Conservation (phyloP, 345 rosid species). For the Syzygium aqueum region DNA sequence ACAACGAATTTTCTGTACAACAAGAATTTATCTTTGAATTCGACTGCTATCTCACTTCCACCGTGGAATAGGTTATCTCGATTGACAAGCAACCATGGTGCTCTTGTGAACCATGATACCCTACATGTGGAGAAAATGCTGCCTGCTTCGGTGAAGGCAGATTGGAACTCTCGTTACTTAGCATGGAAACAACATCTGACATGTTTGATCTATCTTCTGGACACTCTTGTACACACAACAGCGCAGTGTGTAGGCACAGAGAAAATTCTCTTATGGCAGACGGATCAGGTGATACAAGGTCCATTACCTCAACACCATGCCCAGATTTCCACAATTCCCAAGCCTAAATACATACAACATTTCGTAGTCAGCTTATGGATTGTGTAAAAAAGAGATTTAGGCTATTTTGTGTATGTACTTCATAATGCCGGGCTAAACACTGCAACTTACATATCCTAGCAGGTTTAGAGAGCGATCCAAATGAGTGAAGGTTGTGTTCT, state of each 20-base stretch:
- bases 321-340: conserved; percentile 1
- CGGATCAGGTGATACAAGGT: neutral
- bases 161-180: neutral
- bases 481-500: neutral
- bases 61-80: neutral
- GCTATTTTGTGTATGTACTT: neutral
- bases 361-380: neutral
- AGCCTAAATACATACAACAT: neutral
- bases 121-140: neutral
- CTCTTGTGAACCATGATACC: neutral
- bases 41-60: neutral
- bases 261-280: neutral
- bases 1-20: neutral
- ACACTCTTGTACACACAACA: neutral
- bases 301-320: neutral
- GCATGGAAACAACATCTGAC: neutral
- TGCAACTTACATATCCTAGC: neutral
- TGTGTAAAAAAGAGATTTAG: neutral
- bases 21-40: neutral
- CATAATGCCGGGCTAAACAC: no score
- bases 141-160: neutral
- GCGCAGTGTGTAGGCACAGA: neutral
- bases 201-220: neutral
- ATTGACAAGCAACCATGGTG: neutral
- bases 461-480: neutral